Base-by-base conservation (phyloP, 1,284 basidiomycete genomes). In the Austroboletus novae-zelandiae region DNA sequence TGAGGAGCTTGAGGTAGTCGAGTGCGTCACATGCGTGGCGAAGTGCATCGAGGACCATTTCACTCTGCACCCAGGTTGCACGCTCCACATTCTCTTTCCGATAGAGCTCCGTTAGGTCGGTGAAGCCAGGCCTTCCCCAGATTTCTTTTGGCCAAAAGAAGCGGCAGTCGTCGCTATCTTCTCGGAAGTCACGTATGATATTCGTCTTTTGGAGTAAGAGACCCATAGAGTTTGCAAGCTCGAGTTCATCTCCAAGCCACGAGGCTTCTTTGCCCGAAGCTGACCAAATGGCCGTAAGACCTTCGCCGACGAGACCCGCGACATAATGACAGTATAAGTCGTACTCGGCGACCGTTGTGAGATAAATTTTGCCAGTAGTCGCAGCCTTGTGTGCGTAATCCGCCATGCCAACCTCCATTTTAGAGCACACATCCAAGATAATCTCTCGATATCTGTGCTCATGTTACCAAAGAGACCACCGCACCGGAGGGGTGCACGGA, bases 321-420 rank as follows among this genome's bases (percentile, higher is more conserved):
- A 98, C 97, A 69, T 97, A 98, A 72, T 99, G 96, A 68, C 97
- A 99, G 74, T 99, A 99, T 11, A 98, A 79, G 69, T 98, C 94
- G 71, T 96, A 98, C 61, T 98, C 94, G 41, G 81, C 75, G 55
- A 92, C 73, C 10, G 85, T 84, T 50, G 83, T 78, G 53, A 95
- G 76, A 65, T 88, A 89, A 45, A 86, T 79, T 40, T 79, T 74
- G 45, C 81, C 78, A 4, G 84, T 83, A 13, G 81, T 81, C 2
- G 84, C 88, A 6, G 91, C 86, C 59, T 87, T 83, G 63, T 93
- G 89, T 2, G 91, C 85, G 67, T 91, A 98, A 70, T 96, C 92
- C 30, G 96, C 94, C 97, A 99, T 98, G 17, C 96, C 96, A 1
- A 73, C 79, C 51, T 88, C 89, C 96, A 98, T 98, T 72, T 93